A percentile compares a stretch with the other conserved stretches of the same genome.
These are phyloP conservation scores for Rhodotorula taiwanensis DNA, from an alignment of 768 basidiomycete species.

Conservation along the genomic window DNA sequence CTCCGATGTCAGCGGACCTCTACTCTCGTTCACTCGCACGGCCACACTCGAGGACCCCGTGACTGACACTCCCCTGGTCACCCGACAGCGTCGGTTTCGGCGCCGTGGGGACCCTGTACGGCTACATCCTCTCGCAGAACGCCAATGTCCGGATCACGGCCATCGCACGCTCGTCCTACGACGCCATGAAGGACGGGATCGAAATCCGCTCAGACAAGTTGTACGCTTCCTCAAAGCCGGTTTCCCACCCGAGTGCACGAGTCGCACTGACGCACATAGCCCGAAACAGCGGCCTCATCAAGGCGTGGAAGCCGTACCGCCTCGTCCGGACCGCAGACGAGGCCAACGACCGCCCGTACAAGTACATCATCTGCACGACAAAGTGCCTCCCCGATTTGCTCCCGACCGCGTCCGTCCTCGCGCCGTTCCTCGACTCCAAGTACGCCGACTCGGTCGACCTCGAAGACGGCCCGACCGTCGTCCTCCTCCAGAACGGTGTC, in stretches of 20 bases:
- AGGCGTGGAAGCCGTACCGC: constrained; percentile 59
- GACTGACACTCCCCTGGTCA: not conserved
- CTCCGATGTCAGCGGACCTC: no score
- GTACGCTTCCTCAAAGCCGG: no score
- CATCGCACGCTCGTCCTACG: constrained; percentile 66
- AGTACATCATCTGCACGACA: constrained; percentile 61
- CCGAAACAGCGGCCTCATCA: no score
- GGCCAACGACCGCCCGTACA: constrained; percentile 58
- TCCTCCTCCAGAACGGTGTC: constrained; percentile 57
- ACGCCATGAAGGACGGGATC: constrained; percentile 55
- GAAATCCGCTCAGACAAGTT: constrained; percentile 57
- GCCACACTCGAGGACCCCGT: not conserved
- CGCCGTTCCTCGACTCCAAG: constrained; percentile 55
- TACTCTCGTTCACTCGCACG: not conserved
- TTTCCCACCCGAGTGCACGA: no score
- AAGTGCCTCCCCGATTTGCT: constrained; percentile 65
- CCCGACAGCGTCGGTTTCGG: not conserved
- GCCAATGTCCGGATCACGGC: constrained; percentile 61
- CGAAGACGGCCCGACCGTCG: constrained; percentile 51
- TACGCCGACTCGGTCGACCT: constrained; percentile 49
- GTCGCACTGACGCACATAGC: no score
- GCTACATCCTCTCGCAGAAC: constrained; percentile 54
- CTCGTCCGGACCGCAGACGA: constrained; percentile 55
- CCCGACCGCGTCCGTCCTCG: constrained; percentile 55
- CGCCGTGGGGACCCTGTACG: constrained; percentile 31